Evolutionary conservation across 2,329 filamentous ascomycete species (phyloP), one percentile per base, ranked within the genome.

Genomic region (Parastagonospora nodorum): DNA sequence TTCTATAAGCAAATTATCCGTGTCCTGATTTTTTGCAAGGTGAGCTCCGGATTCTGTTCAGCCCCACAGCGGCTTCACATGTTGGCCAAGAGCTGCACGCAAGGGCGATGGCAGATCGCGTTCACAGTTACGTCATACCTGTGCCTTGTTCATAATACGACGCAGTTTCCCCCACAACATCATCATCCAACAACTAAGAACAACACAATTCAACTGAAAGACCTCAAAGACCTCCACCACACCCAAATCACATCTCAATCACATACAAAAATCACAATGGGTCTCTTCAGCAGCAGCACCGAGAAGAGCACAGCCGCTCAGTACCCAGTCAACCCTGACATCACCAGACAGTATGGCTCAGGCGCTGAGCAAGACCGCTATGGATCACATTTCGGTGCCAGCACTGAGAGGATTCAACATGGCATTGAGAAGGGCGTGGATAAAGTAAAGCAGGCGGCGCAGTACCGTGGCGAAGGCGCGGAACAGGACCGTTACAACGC

Each of bases 361-460:
- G 68, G 60, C 12, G 66, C 68, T 10, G 68, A 72, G 53, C 67
- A 71, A 49, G 68, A 70, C 46, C 67, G 66, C 9, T 68, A 67
- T 36, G 64, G 53, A 35, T 44, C 55, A n/a, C 66, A 70, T 46
- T 70, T 70, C 36, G 55, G 55, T 12, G 50, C 60, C 15, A 59
- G 61, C 6, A 57, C 60, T 0, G 61, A 63, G 12, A 48, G 55
- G 28, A 60, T 63, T 29, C 53, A 55, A 15, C 54, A 60, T 12
- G 60, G 61, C 27, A 54, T 64, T 31, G 55, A 63, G 12, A 55
- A 60, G 42, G 63, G 61, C 11, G 45, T 63, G 15, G 51, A 58
- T 19, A 55, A 60, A 32, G 39, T 65, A 15, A 63, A 56, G 36
- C 45, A 58, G 11, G 57, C 60, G 24, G 53, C 56, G n/a, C 6